These are phyloP conservation scores for Ilyonectria destructans DNA, from an alignment of 2,329 filamentous ascomycete genomes.

Conservation along the genomic window DNA sequence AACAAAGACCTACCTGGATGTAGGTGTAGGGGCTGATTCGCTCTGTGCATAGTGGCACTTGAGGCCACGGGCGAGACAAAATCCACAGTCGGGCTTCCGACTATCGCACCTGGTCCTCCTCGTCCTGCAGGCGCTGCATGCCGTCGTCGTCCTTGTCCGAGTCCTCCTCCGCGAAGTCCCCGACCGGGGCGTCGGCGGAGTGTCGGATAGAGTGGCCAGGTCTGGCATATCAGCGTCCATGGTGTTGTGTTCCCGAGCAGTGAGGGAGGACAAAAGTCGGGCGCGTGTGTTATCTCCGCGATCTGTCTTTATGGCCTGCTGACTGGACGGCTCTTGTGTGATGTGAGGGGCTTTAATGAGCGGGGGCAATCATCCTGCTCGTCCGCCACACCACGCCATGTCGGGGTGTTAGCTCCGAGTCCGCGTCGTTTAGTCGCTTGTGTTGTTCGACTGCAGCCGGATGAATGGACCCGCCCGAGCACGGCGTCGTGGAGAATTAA, in stretches of 20 bases:
- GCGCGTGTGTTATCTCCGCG: constrained; percentile 10
- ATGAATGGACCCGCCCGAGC: neutral
- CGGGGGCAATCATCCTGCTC: neutral
- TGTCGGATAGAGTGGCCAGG: neutral
- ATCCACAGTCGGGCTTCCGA: constrained; percentile 14
- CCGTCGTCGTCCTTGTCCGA: constrained; percentile 6
- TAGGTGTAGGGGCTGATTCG: neutral
- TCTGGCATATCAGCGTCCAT: constrained; percentile 13
- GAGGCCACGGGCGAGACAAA: constrained; percentile 10
- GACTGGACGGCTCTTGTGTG: constrained; percentile 5
- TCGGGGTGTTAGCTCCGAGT: constrained; percentile 9
- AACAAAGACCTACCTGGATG: constrained; percentile 2
- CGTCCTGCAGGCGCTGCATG: constrained; percentile 10
- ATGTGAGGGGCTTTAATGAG: constrained; percentile 5
- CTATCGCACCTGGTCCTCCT: constrained; percentile 17
- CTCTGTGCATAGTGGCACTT: constrained; percentile 13
- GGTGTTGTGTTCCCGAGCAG: neutral
- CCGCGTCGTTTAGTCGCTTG: constrained; percentile 1
- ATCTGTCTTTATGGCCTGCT: constrained; percentile 13
- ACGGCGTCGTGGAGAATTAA: neutral
- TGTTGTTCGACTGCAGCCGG: neutral
- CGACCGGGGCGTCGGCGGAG: constrained; percentile 4
- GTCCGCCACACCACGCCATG: neutral
- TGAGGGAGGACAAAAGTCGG: constrained; percentile 9
- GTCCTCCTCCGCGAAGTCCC: constrained; percentile 8